Base-by-base conservation (phyloP, 2,329 filamentous ascomycete genomes). In the Colletotrichum sp. region DNA sequence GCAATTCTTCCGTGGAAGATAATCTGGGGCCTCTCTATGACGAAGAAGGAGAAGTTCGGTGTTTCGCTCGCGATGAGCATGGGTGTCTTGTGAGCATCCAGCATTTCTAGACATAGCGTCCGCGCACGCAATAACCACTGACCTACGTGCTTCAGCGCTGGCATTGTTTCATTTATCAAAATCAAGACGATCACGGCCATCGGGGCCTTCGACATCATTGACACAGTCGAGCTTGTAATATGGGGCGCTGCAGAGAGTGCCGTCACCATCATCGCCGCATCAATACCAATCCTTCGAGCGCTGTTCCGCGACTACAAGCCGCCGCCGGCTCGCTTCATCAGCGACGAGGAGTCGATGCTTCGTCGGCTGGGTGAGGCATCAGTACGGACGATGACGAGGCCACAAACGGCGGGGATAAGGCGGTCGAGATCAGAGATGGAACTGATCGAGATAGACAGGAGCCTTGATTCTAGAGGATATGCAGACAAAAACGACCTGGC, bases 1-100 rank as follows among this genome's bases (percentile, higher is more conserved):
- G 86, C 86, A 0, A 39, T 86, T 2, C 75, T 88, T 5, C 86
- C 86, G 0, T 87, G 84, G 86, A 83, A 80, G 26, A 83, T 88
- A 10, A 83, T 88, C 59, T 85, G 84, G 85, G 80, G 80, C 1
- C 78, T 86, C 16, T 82, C 82, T 9, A 86, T 87, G 83, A 84
- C 81, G 71, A 79, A 78, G 32, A 85, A 83, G 75, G 86, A 87
- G 64, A 86, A 87, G 69, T 75, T 86, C 16, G 85, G 86, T 6
- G 85, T 86, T 1, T 78, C 83, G 12, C 77, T 85, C 2, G 86
- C 86, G 10, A 77, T 88, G 86, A 86, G 84, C 77, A 84, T 87
- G 80, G 86, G 86, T 2, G 72, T 87, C 3, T 85, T 87, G 85
- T 86, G 79, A 78, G 83, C 24, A 13, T 8, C 2, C 9, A 9